Evolutionary conservation across 352 stramenopile genomes (phyloP).

Genomic region (Thalassiosira livingstoniorum): DNA sequence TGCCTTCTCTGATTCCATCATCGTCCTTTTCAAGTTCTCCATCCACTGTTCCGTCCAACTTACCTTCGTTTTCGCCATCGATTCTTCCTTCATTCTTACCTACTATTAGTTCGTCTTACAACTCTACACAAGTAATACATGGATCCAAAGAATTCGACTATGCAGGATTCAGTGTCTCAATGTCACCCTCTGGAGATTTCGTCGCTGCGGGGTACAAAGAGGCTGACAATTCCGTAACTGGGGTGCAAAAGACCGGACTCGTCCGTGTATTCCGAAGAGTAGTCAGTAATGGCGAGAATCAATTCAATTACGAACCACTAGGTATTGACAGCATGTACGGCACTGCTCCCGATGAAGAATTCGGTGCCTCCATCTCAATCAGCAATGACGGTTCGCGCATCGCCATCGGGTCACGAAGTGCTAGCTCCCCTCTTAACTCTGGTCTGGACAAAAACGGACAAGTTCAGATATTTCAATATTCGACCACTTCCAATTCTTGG

Average conservation of each 20-base stretch:
- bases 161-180: conserved; percentile 43
- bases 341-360: conserved; percentile 50
- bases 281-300: too few relatives aligned
- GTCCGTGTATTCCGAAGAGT: conserved; percentile 46
- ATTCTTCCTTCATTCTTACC: too few relatives aligned
- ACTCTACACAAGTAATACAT: conserved; percentile 39
- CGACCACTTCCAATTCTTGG: conserved; percentile 36
- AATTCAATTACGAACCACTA: conserved; percentile 30
- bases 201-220: conserved; percentile 54
- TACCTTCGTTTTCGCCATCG: too few relatives aligned
- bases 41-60: neutral
- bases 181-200: conserved; percentile 45
- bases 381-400: conserved; percentile 50
- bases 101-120: too few relatives aligned
- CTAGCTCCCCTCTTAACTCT: conserved; percentile 25
- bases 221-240: conserved; percentile 9
- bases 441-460: conserved; percentile 54
- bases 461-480: conserved; percentile 47
- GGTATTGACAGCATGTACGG: conserved; percentile 55
- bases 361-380: conserved; percentile 58
- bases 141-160: conserved; percentile 40
- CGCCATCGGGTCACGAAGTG: conserved; percentile 45
- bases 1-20: conserved; percentile 6
- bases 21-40: conserved; percentile 13
- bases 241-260: conserved; percentile 35